Base-by-base conservation (phyloP, 176 grass and related monocot species). In the Elaeis guineensis region DNA sequence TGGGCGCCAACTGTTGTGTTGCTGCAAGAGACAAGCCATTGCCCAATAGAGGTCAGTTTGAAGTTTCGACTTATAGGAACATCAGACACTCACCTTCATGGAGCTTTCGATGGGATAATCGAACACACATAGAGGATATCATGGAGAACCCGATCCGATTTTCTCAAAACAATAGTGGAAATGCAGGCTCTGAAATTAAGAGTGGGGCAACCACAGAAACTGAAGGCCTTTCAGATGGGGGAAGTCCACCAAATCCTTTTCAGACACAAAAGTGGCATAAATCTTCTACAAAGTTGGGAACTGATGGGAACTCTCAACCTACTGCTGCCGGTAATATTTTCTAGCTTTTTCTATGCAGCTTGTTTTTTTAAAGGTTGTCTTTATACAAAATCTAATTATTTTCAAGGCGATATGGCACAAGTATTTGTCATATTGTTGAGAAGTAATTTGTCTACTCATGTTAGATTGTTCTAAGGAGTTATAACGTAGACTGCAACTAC, bases 31-130 rank as follows among this genome's bases (percentile, higher is more conserved):
- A 56, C 39, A 86, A 78, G 62, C 69, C 82, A 67, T 76, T 78
- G 28, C 79, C 69, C 62, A 71, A 77, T 63, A 57, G 77, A 21
- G 70, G 19, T 35, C 89, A 70, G 5, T 54, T 81, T 63, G 85
- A 86, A 78, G 69, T 80, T 32, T 86, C 90, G 66, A 70, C 76
- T 16, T 82, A 77, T 75, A 85, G 85, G 66, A 95, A 86, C 59
- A 19, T 79, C 62, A 90, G 82, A 55, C 90, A 86, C 22, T 95
- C 90, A 2, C 85, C 90, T 58, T 80, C 81, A 50, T 86, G 85
- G 85, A 85, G 81, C 57, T 95, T 90, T 69, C 86, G 90, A 54
- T 90, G 90, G 86, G 79, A 90, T 69, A 95, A 95, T 66, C 79
- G 86, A 67, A 95, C 90, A 32, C 82, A 90, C 56, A 86, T 90